A percentile compares a stretch with the other conserved stretches of the same genome.
Conservation (phyloP, 2,329 filamentous ascomycete genomes). For the Sordariomycetes sp. region DNA sequence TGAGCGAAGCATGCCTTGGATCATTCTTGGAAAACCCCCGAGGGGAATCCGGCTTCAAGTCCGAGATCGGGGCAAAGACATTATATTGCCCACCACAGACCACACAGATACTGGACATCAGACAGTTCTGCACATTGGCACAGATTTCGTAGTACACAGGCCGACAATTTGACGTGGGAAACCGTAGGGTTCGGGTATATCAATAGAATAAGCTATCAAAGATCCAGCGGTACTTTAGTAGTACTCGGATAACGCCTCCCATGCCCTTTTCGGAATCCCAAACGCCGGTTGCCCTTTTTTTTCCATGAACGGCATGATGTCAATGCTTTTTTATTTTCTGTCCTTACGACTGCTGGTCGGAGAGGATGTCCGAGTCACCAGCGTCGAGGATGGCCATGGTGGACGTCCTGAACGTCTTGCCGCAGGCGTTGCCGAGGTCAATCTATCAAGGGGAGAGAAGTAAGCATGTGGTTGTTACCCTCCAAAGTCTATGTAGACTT, state of each 20-base stretch:
- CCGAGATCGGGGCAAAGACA: too few species aligned
- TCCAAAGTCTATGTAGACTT: constrained; percentile 81
- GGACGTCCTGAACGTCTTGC: constrained; percentile 97
- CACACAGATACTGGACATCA: too few species aligned
- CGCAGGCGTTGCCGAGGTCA: constrained; percentile 94
- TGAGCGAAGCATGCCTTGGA: too few species aligned
- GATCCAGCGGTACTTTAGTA: constrained; percentile 1
- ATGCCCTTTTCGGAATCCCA: constrained; percentile 15
- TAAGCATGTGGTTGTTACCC: constrained; percentile 53
- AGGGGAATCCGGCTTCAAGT: too few species aligned
- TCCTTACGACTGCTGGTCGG: constrained; percentile 51
- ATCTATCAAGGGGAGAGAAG: constrained; percentile 51
- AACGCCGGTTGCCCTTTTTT: constrained; percentile 24
- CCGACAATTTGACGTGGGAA: background rate
- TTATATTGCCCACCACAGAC: too few species aligned
- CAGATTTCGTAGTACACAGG: background rate
- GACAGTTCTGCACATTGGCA: too few species aligned
- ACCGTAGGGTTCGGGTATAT: constrained; percentile 4
- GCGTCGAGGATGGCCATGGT: constrained; percentile 96
- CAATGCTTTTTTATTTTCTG: background rate
- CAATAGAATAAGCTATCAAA: constrained; percentile 3
- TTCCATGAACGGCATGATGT: background rate
- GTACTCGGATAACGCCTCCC: constrained; percentile 4
- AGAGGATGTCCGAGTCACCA: constrained; percentile 96
- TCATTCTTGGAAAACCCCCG: too few species aligned